phyloP scores from a whole-genome alignment of 305 asterid genomes.

The Solanum hybrid region DNA sequence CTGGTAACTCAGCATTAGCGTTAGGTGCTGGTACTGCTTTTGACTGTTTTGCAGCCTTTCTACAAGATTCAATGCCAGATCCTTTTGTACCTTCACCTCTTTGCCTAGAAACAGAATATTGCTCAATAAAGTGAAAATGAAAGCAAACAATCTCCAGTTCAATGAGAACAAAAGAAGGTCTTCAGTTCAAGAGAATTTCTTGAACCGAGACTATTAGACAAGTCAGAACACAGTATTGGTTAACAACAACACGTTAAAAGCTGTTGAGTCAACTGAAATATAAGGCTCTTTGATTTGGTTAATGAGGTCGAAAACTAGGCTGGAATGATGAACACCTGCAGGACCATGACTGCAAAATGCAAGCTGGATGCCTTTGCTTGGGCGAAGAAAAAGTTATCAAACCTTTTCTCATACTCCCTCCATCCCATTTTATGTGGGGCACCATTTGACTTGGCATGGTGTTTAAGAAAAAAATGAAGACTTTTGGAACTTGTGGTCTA shows the following conservation, averaged over 20 bases:
- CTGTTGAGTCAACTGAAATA: neutral
- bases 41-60: conserved; percentile 39
- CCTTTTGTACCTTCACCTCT: conserved; percentile 44
- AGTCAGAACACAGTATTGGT: neutral
- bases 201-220: neutral
- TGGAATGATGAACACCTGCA: neutral
- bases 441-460: neutral
- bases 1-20: conserved; percentile 60
- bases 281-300: neutral
- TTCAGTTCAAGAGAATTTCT: neutral
- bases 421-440: neutral
- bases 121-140: neutral
- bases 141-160: neutral
- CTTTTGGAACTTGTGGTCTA: neutral
- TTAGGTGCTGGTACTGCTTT: conserved; percentile 58
- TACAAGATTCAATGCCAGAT: conserved; percentile 30
- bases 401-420: neutral
- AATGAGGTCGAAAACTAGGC: neutral
- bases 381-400: neutral
- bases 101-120: conserved; percentile 31
- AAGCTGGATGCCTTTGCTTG: neutral
- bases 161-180: neutral
- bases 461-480: neutral
- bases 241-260: neutral
- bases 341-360: neutral